Evolutionary conservation across 345 rosid species (phyloP), one percentile per base, ranked within the genome.

Genomic region (Geranium brycei): DNA sequence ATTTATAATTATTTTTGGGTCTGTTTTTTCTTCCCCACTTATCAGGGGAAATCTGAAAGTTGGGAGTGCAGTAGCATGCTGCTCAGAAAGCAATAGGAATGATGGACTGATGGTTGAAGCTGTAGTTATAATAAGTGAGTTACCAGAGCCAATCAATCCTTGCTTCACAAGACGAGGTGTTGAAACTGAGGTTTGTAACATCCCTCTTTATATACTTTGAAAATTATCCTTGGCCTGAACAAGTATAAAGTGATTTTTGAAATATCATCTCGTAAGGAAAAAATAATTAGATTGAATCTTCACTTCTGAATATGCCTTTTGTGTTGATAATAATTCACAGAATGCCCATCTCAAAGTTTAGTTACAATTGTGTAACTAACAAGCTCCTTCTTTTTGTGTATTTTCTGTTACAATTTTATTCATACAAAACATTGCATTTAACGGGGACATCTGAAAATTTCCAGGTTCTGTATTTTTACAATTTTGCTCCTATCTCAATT

Each of bases 381-480:
- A 59, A 41, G 62, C 23, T n/a, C 28, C 30, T 51, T 17, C 17
- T 14, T 30, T 18, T 60, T 17, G 31, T 17, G 17, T n/a, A 30
- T 19, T 59, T 59, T 11, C 31, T 19, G 28, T 59, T 17, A 59
- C 2, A 4, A 59, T 16, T 51, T 14, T 18, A 59, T 3, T 15
- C 10, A 47, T n/a, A 1, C 41, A 31, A 60, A 67, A 13, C 28
- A 13, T 51, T 23, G 58, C 28, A 51, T 19, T 60, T 28, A 8
- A 19, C 68, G 62, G 55, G 51, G 64, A 74, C 19, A 60, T 57
- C 35, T 58, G n/a, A 53, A 60, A 12, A 23, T 70, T 71, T 71
- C 63, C 79, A 93, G 99, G 91, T 90, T 70, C 51, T 90, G 73
- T 83, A 79, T 73, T 90, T 86, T 12, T 78, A 83, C 59, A 83